Evolutionary conservation across 257 asterid species (phyloP).

Genomic region (Nicotiana benthamiana): DNA sequence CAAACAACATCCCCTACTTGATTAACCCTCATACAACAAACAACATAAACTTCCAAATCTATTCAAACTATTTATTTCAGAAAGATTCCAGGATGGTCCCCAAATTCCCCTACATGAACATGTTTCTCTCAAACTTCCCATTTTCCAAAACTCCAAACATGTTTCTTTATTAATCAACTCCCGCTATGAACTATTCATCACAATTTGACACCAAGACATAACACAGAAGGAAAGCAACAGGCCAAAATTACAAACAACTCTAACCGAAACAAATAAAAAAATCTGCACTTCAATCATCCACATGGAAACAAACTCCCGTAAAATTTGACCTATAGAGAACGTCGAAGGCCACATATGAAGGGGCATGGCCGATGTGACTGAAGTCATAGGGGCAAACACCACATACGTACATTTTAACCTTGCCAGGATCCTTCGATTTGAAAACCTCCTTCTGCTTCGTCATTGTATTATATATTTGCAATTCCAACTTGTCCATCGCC

Average conservation of each 20-base stretch:
- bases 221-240: not conserved
- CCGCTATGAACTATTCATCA: not conserved
- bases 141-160: not conserved
- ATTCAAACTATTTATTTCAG: too few relatives aligned
- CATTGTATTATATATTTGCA: conserved; percentile 46
- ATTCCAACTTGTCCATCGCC: conserved; percentile 7
- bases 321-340: conserved; percentile 50
- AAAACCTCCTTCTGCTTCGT: conserved; percentile 61
- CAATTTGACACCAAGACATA: not conserved
- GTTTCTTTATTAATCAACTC: too few relatives aligned
- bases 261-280: not conserved
- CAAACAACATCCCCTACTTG: too few relatives aligned
- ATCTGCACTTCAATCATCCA: not conserved
- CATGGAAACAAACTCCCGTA: too few relatives aligned
- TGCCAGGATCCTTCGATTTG: conserved; percentile 49
- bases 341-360: conserved; percentile 75
- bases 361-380: conserved; percentile 85
- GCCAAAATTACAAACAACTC: not conserved
- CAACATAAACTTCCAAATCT: too few relatives aligned
- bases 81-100: too few relatives aligned
- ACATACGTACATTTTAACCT: conserved; percentile 66
- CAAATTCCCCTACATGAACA: too few relatives aligned
- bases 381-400: conserved; percentile 67
- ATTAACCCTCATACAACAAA: too few relatives aligned
- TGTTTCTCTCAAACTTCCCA: too few relatives aligned